Base-by-base conservation (phyloP, 306 rosid species). In the Biancaea sappan region DNA sequence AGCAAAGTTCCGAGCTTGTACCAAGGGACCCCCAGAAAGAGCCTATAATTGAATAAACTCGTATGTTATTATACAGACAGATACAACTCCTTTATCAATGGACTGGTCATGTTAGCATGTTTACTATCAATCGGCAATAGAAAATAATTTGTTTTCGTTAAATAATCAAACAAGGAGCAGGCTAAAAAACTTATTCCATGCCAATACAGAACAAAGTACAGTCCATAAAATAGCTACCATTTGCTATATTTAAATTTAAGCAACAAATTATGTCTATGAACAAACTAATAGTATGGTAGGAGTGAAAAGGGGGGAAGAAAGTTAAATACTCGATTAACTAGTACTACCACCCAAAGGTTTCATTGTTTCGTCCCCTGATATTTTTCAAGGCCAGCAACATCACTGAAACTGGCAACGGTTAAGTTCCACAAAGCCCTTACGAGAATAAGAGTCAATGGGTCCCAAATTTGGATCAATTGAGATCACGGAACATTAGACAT, bases 1-100 rank as follows among this genome's bases (percentile, higher is more conserved):
- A 69, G 99, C 99, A 82, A 95, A 95, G 80, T 95, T 95, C 25
- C 99, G 91, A 53, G 99, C 99, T 85, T 95, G 98, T 40, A 88
- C 68, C 35, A 88, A 70, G 18, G 98, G 98, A 66, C 99, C 99
- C 24, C 99, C 99, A 43, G 96, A 78, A 41, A 95, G 96, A 68
- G 97, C 97, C 99, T 95, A 35, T 13, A 71, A 47, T 50, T 48
- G 77, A 67, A 73, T 19, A 24, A 77, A 75, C 50, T 19, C 28
- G 34, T 10, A 60, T 11, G 6, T 43, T 29, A 43, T 0, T 53
- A 8, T 6, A 65, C 54, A 73, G 35, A 61, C 6, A 4, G 47
- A 74, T 25, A 32, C 14, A 53, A 26, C 57, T 61, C 34, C 24
- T 25, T 9, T 28, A 60, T 44, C 25, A 29, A 32, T 32, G 5